phyloP scores from a whole-genome alignment of 139 green algal genomes.

The Diplosphaera chodatii region DNA sequence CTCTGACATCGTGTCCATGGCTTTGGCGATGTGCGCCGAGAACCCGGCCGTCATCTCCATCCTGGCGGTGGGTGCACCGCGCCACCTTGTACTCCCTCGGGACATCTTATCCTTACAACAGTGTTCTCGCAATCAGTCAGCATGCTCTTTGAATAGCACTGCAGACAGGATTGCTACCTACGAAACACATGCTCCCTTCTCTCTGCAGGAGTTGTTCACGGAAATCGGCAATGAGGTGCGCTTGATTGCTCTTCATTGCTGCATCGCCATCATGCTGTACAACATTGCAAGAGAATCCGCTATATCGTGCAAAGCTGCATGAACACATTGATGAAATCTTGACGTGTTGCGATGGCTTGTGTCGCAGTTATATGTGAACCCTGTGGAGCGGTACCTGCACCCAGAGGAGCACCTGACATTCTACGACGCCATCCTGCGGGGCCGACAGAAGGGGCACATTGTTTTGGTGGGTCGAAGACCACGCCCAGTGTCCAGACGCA shows the following conservation, averaged over 20 bases:
- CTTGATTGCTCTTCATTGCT: no score
- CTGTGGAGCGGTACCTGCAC: constrained; percentile 32
- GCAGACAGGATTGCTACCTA: no score
- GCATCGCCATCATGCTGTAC: no score
- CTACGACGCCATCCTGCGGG: constrained; percentile 38
- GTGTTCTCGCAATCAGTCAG: no score
- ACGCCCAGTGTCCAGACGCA: no score
- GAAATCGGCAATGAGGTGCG: constrained; percentile 37
- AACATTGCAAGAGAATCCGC: no score
- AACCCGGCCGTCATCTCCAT: constrained; percentile 40
- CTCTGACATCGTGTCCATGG: constrained; percentile 51
- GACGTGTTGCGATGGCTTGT: background rate
- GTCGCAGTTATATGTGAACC: constrained; percentile 36
- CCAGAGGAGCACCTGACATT: constrained; percentile 25
- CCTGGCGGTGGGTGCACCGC: constrained; percentile 21
- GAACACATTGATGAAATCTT: background rate
- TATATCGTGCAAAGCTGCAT: no score
- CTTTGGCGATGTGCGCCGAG: constrained; percentile 48
- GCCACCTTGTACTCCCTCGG: no score
- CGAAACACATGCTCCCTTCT: no score
- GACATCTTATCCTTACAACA: no score
- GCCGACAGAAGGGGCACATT: constrained; percentile 27
- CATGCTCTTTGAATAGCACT: no score
- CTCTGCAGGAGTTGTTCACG: constrained; percentile 37
- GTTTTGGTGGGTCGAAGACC: constrained; percentile 29